These are phyloP conservation scores for Halophytophthora batemanensis DNA, from an alignment of 352 stramenopile species.

Conservation along the genomic window DNA sequence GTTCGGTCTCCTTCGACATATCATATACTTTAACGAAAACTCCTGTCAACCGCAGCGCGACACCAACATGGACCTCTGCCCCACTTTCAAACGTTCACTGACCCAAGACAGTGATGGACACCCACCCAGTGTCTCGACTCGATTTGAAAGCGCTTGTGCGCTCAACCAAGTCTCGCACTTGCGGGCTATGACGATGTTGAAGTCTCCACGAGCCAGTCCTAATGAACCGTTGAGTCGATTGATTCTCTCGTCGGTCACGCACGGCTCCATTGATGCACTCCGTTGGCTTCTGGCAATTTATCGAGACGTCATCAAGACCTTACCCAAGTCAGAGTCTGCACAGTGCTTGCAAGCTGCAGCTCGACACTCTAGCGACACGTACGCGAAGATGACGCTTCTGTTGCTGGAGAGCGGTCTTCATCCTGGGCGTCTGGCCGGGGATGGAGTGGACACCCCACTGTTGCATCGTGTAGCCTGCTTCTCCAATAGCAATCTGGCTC, in stretches of 20 bases:
- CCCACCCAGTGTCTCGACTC: conserved; percentile 1
- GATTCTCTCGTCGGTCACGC: conserved; percentile 24
- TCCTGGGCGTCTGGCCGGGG: conserved; percentile 44
- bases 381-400: conserved; percentile 38
- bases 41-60: neutral
- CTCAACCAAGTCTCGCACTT: conserved; percentile 35
- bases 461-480: conserved; percentile 55
- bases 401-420: conserved; percentile 27
- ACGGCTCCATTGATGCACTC: conserved; percentile 32
- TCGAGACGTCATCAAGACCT: conserved; percentile 1
- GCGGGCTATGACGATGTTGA: conserved; percentile 20
- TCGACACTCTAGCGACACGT: conserved; percentile 26
- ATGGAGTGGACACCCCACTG: conserved; percentile 43
- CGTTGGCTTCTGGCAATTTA: conserved; percentile 35
- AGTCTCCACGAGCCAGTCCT: neutral
- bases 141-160: conserved; percentile 13
- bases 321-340: conserved; percentile 13
- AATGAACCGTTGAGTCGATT: conserved; percentile 6
- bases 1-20: conserved; percentile 17
- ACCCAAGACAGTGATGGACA: conserved; percentile 1
- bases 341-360: conserved; percentile 18
- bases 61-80: neutral
- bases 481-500: conserved; percentile 14
- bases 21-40: conserved; percentile 16
- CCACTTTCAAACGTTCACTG: neutral